Percentiles rank a stretch among this genome's conserved stretches.
Evolutionary conservation across 345 rosid species (phyloP).

Genomic region (Salix caprea): DNA sequence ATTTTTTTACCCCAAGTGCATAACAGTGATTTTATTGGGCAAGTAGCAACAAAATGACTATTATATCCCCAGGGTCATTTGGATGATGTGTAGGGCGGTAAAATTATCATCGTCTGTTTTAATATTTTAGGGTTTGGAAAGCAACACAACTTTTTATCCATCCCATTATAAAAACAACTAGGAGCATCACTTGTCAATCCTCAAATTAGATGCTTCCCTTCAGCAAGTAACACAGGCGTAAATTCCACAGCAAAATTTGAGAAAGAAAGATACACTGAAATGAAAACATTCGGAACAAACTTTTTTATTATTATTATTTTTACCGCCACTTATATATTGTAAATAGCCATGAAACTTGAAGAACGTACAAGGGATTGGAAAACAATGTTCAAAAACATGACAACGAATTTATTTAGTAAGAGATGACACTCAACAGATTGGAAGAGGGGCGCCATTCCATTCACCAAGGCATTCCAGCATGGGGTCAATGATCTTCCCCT

Average conservation of each 20-base stretch:
- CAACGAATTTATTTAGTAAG: not conserved
- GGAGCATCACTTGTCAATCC: not conserved
- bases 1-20: too few relatives aligned
- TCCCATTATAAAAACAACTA: too few relatives aligned
- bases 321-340: not conserved
- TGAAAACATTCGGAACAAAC: not conserved
- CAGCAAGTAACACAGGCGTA: not conserved
- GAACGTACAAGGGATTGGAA: slow-evolving; percentile 2
- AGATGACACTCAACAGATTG: slow-evolving; percentile 9
- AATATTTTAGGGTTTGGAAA: too few relatives aligned
- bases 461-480: slow-evolving; percentile 58
- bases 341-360: not conserved
- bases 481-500: slow-evolving; percentile 72
- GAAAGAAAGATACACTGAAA: not conserved
- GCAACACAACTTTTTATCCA: too few relatives aligned
- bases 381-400: not conserved
- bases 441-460: slow-evolving; percentile 66
- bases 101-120: too few relatives aligned
- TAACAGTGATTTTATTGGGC: too few relatives aligned
- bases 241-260: not conserved
- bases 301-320: not conserved
- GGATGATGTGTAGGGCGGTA: too few relatives aligned
- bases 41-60: too few relatives aligned
- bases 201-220: not conserved
- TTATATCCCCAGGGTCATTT: too few relatives aligned